These are phyloP conservation scores for Medicago lupulina DNA, from an alignment of 306 rosid species.

Conservation along the genomic window DNA sequence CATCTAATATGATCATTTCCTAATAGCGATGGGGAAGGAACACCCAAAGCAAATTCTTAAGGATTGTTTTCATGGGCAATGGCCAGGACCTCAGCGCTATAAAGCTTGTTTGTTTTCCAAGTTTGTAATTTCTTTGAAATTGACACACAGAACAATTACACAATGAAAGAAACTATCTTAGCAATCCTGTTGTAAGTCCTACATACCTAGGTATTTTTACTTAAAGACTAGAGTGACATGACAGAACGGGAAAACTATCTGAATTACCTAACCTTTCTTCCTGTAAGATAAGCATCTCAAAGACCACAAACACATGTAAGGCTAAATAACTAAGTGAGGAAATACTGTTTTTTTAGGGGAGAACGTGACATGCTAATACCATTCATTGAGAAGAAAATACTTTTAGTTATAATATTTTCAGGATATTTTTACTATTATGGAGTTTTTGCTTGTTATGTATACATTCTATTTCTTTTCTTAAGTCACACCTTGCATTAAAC, in stretches of 20 bases:
- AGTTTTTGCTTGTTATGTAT: neutral
- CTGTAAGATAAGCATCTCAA: neutral
- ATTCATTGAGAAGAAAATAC: neutral
- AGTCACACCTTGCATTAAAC: neutral
- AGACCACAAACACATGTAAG: neutral
- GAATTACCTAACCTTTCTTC: neutral
- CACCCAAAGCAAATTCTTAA: neutral
- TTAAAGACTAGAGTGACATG: neutral
- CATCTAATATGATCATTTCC: neutral
- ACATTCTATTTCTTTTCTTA: neutral
- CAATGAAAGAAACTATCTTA: neutral
- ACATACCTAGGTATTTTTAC: neutral
- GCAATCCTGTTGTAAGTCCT: neutral
- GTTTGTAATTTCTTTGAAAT: neutral
- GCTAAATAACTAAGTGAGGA: neutral
- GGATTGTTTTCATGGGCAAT: neutral
- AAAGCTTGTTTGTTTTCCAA: neutral
- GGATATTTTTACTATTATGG: neutral
- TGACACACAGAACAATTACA: neutral
- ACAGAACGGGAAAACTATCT: neutral
- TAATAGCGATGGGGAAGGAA: slow-evolving; percentile 4
- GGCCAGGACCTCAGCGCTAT: neutral
- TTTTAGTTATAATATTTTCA: neutral
- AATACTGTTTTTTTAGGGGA: neutral
- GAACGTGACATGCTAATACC: neutral